Evolutionary conservation across 78 protist species (phyloP), one percentile per base, ranked within the genome.

Genomic region (Polysphondylium violaceum): DNA sequence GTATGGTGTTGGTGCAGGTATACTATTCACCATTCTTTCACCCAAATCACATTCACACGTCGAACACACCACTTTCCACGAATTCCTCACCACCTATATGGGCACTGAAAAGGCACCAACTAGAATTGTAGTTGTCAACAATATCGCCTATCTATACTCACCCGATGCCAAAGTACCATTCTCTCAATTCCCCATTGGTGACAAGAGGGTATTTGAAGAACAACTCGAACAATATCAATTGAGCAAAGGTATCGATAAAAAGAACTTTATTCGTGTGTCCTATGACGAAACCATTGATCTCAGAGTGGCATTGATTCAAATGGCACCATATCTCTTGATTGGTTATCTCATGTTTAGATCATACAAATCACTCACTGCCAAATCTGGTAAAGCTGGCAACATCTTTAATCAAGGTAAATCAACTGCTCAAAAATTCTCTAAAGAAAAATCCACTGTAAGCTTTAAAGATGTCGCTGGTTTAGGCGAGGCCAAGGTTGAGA

Each of bases 391-490:
- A 12, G 9, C 56, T 31, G 19, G 29, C 14, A 73, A 31, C 17
- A 11, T 60, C 11, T 60, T 74, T 40, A 8, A 71, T 47, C 92
- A 35, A 43, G 58, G 40, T 21, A 87, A 87, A 79, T 41, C 40
- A 21, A 74, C 68, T 29, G 93, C 85, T 12, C 19, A 50, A 4
- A 77, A 61, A 75, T 71, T 88, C 74, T 59, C 67, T 29, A 88
- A 88, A 72, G 27, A 33, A 29, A 41, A 29, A 12, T 29, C 61
- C 17, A 67, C 53, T 6, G 88, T 92, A 17, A 85, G 16, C 17
- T 97, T 97, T 74, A 64, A 83, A 14, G 95, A 96, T 50, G 99
- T 98, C 7, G 98, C 98, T 19, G 98, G 99, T 25, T 40, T 95
- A 21, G 97, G 95, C 12, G 98, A 96, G 53, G 96, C 99, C 25